Evolutionary conservation across 345 rosid genomes (phyloP).

Genomic region (Populus deltoides): DNA sequence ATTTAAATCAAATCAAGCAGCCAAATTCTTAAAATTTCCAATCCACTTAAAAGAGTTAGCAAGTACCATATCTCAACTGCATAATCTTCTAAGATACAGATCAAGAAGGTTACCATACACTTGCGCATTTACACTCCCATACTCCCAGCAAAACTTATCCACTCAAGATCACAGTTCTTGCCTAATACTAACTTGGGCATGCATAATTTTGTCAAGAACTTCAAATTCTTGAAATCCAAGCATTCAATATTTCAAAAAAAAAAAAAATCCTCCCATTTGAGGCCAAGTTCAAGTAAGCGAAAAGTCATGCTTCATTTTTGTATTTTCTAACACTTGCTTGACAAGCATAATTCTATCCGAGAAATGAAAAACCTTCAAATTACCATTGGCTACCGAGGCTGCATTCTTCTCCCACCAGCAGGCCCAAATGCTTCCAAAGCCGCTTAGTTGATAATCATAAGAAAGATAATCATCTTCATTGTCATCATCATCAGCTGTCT

Average conservation of each 20-base stretch:
- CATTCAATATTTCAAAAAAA: background rate
- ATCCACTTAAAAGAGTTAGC: no score
- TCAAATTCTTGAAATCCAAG: background rate
- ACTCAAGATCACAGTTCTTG: no score
- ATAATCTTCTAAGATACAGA: no score
- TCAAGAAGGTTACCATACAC: no score
- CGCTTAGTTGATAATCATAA: constrained; percentile 27
- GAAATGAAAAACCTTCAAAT: background rate
- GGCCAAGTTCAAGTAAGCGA: background rate
- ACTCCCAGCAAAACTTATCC: no score
- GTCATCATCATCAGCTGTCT: constrained; percentile 37
- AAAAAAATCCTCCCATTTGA: background rate
- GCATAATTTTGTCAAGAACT: no score
- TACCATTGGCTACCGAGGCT: constrained; percentile 60
- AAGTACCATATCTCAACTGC: no score
- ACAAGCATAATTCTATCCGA: background rate
- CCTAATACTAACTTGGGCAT: no score
- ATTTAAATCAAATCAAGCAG: no score
- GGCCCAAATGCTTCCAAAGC: constrained; percentile 52
- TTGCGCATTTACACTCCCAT: no score
- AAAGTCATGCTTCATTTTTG: background rate
- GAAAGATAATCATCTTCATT: constrained; percentile 51
- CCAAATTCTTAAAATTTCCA: no score
- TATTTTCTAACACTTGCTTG: background rate
- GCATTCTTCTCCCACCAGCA: constrained; percentile 49